These are phyloP conservation scores for Thraustochytrium sp. DNA, from an alignment of 352 stramenopile species.

Conservation along the genomic window DNA sequence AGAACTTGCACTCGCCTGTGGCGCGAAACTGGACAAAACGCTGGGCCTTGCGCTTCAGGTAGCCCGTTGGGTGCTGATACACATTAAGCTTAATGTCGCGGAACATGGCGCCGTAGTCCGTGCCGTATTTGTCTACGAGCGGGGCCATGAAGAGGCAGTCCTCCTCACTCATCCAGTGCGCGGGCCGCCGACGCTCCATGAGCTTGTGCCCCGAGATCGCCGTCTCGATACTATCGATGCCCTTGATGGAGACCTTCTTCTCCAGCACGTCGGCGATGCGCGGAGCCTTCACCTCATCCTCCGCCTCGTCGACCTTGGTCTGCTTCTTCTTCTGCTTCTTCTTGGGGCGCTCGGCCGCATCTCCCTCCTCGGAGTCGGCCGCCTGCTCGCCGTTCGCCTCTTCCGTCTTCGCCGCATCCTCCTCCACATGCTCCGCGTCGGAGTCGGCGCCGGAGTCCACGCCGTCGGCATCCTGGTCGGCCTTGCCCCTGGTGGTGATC, in stretches of 20 bases:
- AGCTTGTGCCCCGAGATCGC: neutral
- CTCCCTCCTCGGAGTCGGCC: too few relatives aligned
- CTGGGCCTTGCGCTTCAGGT: neutral
- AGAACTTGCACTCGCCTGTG: too few relatives aligned
- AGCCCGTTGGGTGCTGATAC: neutral
- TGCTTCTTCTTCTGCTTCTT: too few relatives aligned
- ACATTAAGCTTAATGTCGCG: slow-evolving; percentile 3
- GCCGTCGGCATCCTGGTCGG: neutral
- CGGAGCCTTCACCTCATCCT: too few relatives aligned
- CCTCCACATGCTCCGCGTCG: neutral
- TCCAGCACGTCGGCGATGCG: neutral
- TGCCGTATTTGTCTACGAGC: neutral
- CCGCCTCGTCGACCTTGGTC: too few relatives aligned
- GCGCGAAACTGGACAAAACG: neutral
- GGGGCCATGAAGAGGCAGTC: neutral
- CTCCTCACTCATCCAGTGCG: neutral
- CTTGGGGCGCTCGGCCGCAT: too few relatives aligned
- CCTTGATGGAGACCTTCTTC: neutral
- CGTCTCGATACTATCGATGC: neutral
- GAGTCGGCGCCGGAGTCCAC: neutral
- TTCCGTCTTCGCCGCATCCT: neutral
- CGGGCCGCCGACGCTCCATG: neutral
- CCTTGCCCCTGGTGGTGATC: neutral
- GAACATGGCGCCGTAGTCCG: slow-evolving; percentile 18
- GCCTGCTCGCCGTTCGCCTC: neutral